A percentile compares a stretch with the other conserved stretches of the same genome.
These are phyloP conservation scores for Oryza glaberrima DNA, from an alignment of 176 grass and related monocot genomes.

Conservation along the genomic window DNA sequence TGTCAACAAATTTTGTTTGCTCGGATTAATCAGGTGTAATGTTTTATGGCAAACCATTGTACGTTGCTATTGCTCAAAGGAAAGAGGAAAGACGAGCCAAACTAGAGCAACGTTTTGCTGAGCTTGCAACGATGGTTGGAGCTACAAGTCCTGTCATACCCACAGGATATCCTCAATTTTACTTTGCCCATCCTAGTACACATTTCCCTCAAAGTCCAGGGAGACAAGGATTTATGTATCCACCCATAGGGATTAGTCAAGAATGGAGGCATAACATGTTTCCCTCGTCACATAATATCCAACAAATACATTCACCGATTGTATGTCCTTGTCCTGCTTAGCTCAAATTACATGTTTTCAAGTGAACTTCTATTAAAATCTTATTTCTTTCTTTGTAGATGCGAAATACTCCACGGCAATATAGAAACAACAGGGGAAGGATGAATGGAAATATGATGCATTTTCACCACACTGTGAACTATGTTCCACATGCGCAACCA, in stretches of 20 bases:
- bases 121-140: conserved; percentile 44
- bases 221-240: conserved; percentile 65
- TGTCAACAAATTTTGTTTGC: neutral
- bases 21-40: conserved; percentile 62
- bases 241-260: conserved; percentile 46
- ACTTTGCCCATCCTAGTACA: conserved; percentile 60
- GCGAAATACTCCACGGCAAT: conserved; percentile 58
- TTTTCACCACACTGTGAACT: conserved; percentile 42
- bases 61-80: conserved; percentile 77
- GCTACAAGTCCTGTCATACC: conserved; percentile 53
- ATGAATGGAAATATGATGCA: conserved; percentile 55
- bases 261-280: conserved; percentile 66
- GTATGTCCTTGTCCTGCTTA: conserved; percentile 36
- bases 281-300: conserved; percentile 50
- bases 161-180: conserved; percentile 61
- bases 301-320: conserved; percentile 53
- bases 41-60: conserved; percentile 85
- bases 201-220: conserved; percentile 57
- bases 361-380: neutral
- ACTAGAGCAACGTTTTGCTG: conserved; percentile 58
- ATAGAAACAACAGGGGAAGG: conserved; percentile 55
- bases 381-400: conserved; percentile 40
- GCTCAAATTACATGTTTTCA: neutral
- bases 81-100: conserved; percentile 76
- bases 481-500: conserved; percentile 55